Conservation (phyloP, 164 flowering plant genomes). For the Vitis labrusca region DNA sequence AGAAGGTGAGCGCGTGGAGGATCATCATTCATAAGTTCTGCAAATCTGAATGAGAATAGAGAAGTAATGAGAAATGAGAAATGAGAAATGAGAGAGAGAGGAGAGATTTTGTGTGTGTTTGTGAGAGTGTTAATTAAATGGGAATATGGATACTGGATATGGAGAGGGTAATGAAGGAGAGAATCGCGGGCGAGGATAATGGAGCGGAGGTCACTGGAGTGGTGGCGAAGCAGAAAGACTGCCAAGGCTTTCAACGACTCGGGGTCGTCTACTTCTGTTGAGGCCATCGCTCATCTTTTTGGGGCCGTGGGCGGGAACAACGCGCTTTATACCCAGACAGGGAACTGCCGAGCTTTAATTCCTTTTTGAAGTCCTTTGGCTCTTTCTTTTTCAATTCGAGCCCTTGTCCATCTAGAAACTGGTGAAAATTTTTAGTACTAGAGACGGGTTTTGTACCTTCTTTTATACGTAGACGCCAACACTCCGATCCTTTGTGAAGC, state of each 20-base stretch:
- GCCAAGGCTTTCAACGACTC: conserved; percentile 19
- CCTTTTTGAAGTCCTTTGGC: no score
- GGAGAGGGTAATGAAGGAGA: conserved; percentile 72
- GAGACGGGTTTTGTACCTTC: no score
- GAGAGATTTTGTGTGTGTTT: not conserved
- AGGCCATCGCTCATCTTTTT: no score
- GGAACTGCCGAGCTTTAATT: no score
- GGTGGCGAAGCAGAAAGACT: conserved; percentile 34
- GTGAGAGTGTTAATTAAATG: not conserved
- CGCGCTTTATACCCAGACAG: no score
- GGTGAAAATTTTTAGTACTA: no score
- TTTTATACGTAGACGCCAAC: no score
- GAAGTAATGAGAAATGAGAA: not conserved
- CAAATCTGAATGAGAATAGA: conserved; percentile 38
- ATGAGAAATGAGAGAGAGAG: not conserved
- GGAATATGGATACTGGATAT: conserved; percentile 48
- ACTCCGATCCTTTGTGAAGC: no score
- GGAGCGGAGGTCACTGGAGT: conserved; percentile 54
- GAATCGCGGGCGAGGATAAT: conserved; percentile 62
- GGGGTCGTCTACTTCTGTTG: no score
- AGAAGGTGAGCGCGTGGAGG: conserved; percentile 44
- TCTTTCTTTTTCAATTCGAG: no score
- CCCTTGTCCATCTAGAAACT: no score
- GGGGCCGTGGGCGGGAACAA: no score
- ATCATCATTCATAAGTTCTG: conserved; percentile 56